Evolutionary conservation across 331 rosid species (phyloP).

Genomic region (Cydonia oblonga): DNA sequence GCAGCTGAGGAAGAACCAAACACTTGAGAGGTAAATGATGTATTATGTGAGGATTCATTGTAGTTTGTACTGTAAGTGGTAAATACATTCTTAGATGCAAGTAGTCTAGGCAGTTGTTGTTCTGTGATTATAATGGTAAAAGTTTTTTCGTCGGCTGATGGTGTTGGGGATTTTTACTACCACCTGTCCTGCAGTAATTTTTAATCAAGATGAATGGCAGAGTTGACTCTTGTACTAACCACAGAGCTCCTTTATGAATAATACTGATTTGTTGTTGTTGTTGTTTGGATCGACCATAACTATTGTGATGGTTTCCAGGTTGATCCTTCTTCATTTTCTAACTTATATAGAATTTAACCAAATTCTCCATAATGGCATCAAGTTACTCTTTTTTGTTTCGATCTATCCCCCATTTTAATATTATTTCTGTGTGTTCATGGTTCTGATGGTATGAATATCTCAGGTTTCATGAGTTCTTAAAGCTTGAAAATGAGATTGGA

Average conservation of each 20-base stretch:
- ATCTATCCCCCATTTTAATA: neutral
- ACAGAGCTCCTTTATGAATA: neutral
- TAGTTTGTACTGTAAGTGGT: neutral
- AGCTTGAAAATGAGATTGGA: conserved; percentile 97
- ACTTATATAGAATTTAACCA: neutral
- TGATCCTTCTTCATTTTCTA: neutral
- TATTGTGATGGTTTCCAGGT: conserved; percentile 8
- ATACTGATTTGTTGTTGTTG: too few species aligned
- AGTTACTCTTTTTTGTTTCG: neutral
- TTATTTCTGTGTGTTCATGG: neutral
- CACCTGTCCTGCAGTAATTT: neutral
- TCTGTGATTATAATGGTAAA: neutral
- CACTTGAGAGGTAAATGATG: conserved; percentile 63
- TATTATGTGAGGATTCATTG: neutral
- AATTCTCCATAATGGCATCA: conserved; percentile 1
- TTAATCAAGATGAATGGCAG: neutral
- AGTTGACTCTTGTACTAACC: neutral
- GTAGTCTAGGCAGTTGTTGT: neutral
- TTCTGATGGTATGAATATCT: conserved; percentile 18
- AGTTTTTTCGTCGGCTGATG: neutral
- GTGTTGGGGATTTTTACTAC: too few species aligned
- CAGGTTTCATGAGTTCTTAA: conserved; percentile 96
- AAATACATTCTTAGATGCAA: neutral
- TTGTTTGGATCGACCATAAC: neutral
- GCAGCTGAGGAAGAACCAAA: conserved; percentile 92